Percentiles rank a stretch among this genome's conserved stretches.
Evolutionary conservation across 345 rosid genomes (phyloP).

Genomic region (Salix koriyanagi): DNA sequence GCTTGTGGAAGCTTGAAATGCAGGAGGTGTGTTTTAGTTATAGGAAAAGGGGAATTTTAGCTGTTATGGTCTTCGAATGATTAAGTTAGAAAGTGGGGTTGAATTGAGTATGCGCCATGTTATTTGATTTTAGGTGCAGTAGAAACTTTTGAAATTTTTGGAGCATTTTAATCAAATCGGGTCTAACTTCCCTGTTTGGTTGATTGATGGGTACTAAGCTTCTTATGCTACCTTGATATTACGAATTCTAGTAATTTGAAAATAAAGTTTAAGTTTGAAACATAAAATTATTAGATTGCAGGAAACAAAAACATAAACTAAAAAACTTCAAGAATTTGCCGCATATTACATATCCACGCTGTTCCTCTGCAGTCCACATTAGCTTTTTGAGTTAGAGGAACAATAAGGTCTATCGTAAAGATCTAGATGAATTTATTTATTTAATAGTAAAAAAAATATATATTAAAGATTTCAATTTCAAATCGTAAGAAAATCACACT

Average conservation of each 20-base stretch:
- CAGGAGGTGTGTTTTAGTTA: background rate
- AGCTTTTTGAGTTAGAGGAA: no score
- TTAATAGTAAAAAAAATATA: no score
- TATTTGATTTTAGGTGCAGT: background rate
- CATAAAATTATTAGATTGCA: no score
- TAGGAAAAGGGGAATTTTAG: background rate
- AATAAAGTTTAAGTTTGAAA: no score
- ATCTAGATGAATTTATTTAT: no score
- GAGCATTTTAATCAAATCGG: background rate
- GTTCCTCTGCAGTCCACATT: no score
- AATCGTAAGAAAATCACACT: no score
- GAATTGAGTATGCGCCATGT: background rate
- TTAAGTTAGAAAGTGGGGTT: background rate
- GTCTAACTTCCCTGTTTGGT: background rate
- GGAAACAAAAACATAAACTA: no score
- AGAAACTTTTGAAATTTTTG: conserved; percentile 9
- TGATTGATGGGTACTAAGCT: background rate
- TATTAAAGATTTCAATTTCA: no score
- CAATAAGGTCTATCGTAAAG: no score
- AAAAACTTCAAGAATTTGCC: no score
- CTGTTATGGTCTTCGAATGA: background rate
- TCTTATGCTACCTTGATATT: background rate
- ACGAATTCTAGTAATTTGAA: background rate
- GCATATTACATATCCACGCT: no score
- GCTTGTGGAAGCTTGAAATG: background rate